Evolutionary conservation across 768 basidiomycete species (phyloP), one percentile per base, ranked within the genome.

Genomic region (Podaxis sp.): DNA sequence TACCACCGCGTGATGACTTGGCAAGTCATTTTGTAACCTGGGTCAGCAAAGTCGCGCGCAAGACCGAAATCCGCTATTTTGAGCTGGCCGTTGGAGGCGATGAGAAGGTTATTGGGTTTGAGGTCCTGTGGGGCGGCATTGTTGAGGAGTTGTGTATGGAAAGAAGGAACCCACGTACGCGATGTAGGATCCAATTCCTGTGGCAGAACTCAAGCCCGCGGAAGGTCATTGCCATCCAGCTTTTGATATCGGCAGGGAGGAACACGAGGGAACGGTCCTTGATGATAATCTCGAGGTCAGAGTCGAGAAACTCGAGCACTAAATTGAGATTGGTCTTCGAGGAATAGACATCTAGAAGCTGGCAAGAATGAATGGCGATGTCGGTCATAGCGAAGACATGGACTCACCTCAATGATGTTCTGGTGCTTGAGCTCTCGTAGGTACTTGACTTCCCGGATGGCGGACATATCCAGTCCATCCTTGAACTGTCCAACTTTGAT

Each of bases 1-100:
- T 99, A 99, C 97, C 97, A 99, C 94, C 94, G 82, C 16, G 97
- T 99, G 74, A 99, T 98, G 63, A 99, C 96, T 70, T 98, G 95
- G 67, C 89, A 92, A 0, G 97, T 98, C 97, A 99, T 98, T 73
- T 93, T 94, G 69, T 89, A 89, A 3, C 89, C 90, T 25, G 95
- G 94, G 67, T 98, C 97, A 14, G 91, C 93, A 72, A 90, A 96
- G 76, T 99, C 97, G 59, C 97, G 79, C 25, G 97, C 97, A 6
- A 99, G 84, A 82, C 97, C 97, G 72, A 99, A 99, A 84, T 99
- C 97, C 11, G 97, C 97, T 50, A 99, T 84, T 76, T 99, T 99
- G 65, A 98, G 87, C 55, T 91, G 87, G 0, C 97, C 97, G 55
- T 93, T 85, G 0, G 90, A 84, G 0, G 94, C 85, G 62, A 99